Evolutionary conservation across 192 early-diverging fungal species (phyloP).

Genomic region (Gamsiella multidivaricata): DNA sequence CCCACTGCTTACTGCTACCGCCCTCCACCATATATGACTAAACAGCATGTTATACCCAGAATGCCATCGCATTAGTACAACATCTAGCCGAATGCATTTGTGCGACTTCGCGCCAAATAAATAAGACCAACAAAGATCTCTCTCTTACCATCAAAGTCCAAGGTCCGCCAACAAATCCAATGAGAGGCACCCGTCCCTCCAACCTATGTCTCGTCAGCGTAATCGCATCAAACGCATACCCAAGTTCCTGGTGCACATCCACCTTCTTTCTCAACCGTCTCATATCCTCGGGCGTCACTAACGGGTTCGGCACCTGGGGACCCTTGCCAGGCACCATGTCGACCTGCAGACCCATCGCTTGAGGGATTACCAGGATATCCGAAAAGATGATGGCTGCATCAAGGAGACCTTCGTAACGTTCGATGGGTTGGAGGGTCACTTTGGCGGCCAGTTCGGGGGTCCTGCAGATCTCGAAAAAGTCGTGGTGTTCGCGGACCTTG

Average conservation of each 20-base stretch:
- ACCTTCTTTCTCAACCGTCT: slow-evolving; percentile 64
- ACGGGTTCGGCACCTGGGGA: slow-evolving; percentile 85
- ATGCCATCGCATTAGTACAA: no score
- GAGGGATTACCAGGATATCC: slow-evolving; percentile 97
- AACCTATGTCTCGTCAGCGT: slow-evolving; percentile 89
- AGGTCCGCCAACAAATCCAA: slow-evolving; percentile 95
- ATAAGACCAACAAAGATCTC: background rate
- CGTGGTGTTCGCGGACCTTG: slow-evolving; percentile 77
- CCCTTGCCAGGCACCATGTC: slow-evolving; percentile 91
- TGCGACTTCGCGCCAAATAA: no score
- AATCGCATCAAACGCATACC: slow-evolving; percentile 93
- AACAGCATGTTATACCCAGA: background rate
- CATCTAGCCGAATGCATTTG: no score
- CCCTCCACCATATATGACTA: slow-evolving; percentile 97
- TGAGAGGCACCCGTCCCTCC: slow-evolving; percentile 86
- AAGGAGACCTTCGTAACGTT: slow-evolving; percentile 86
- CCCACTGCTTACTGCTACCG: slow-evolving; percentile 86
- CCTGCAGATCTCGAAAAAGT: slow-evolving; percentile 94
- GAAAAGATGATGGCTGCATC: slow-evolving; percentile 99
- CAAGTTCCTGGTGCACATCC: slow-evolving; percentile 80
- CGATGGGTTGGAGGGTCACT: slow-evolving; percentile 94
- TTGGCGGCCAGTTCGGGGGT: slow-evolving; percentile 90
- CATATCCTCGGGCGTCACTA: slow-evolving; percentile 77
- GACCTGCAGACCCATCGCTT: slow-evolving; percentile 93
- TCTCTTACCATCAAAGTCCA: slow-evolving; percentile 88